A percentile compares a stretch with the other conserved stretches of the same genome.
phyloP scores from a whole-genome alignment of 139 green algal species.

The Chlorella vulgaris region DNA sequence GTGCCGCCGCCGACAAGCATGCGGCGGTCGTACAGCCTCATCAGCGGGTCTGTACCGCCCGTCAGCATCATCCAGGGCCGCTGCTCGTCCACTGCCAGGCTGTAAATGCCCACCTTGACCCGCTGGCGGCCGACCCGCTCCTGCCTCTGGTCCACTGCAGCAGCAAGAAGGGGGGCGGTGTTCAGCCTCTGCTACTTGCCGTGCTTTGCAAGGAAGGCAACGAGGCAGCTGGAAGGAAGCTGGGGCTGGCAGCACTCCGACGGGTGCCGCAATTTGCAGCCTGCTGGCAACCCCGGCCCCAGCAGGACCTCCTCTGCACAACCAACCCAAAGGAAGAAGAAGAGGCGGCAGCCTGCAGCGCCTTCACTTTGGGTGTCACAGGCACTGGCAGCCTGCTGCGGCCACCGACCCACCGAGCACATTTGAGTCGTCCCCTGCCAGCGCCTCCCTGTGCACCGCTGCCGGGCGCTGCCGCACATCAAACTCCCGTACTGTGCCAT shows the following conservation, averaged over 20 bases:
- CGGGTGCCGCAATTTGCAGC: no score
- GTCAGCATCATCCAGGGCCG: conserved; percentile 52
- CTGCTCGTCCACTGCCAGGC: conserved; percentile 46
- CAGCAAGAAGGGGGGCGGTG: neutral
- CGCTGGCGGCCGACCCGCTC: conserved; percentile 22
- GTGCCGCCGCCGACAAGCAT: conserved; percentile 25
- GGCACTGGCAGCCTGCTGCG: neutral
- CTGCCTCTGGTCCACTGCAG: conserved; percentile 45
- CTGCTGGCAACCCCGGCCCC: no score
- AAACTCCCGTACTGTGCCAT: conserved; percentile 26
- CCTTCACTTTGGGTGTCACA: neutral
- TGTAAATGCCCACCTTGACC: conserved; percentile 31
- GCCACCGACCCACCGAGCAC: conserved; percentile 13
- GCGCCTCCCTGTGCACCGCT: conserved; percentile 8
- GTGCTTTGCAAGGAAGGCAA: neutral
- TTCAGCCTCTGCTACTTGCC: no score
- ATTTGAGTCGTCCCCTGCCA: conserved; percentile 22
- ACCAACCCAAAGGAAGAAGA: no score
- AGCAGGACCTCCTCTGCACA: no score
- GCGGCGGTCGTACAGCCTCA: conserved; percentile 50
- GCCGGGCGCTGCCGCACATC: conserved; percentile 30
- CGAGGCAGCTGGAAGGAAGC: no score
- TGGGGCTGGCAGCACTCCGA: no score
- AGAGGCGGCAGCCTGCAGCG: no score
- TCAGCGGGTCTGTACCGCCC: conserved; percentile 27